These are phyloP conservation scores for Chrysoporthe austroafricana DNA, from an alignment of 2,329 filamentous ascomycete species.

Conservation along the genomic window DNA sequence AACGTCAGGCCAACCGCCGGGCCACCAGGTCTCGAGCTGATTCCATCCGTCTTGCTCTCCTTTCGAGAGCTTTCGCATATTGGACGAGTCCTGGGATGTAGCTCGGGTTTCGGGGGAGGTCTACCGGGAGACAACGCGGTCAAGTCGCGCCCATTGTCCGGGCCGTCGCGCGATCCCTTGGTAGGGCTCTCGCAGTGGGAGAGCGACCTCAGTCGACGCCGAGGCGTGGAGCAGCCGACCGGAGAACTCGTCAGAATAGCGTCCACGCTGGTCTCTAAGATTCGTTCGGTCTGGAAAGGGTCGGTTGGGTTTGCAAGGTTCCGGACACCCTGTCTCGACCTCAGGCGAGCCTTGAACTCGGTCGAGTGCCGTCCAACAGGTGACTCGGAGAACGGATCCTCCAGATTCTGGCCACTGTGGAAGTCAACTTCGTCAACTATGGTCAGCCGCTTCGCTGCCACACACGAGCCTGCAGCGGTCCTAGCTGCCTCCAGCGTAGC, in stretches of 20 bases:
- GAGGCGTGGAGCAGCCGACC: constrained; percentile 32
- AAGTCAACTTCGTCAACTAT: constrained; percentile 34
- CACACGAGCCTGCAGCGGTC: not conserved
- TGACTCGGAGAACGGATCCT: constrained; percentile 32
- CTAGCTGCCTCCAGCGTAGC: constrained; percentile 38
- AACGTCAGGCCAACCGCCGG: not conserved
- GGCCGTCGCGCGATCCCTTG: not conserved
- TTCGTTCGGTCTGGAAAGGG: constrained; percentile 41
- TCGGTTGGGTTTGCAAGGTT: constrained; percentile 23
- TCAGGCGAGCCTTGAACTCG: constrained; percentile 31
- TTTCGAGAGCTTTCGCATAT: constrained; percentile 6
- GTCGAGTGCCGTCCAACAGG: constrained; percentile 19
- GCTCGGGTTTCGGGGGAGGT: not conserved
- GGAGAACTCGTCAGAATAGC: constrained; percentile 31
- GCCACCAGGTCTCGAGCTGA: not conserved
- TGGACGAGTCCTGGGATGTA: not conserved
- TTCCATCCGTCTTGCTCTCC: not conserved
- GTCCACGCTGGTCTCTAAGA: constrained; percentile 30
- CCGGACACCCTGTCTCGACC: constrained; percentile 5
- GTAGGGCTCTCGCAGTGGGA: not conserved
- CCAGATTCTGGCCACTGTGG: constrained; percentile 26
- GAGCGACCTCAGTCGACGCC: constrained; percentile 7
- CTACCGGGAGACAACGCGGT: not conserved
- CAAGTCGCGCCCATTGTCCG: not conserved
- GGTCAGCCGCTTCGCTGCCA: constrained; percentile 32